Conservation (phyloP, 495 filamentous ascomycete genomes). For the Podospora pseudopauciseta region DNA sequence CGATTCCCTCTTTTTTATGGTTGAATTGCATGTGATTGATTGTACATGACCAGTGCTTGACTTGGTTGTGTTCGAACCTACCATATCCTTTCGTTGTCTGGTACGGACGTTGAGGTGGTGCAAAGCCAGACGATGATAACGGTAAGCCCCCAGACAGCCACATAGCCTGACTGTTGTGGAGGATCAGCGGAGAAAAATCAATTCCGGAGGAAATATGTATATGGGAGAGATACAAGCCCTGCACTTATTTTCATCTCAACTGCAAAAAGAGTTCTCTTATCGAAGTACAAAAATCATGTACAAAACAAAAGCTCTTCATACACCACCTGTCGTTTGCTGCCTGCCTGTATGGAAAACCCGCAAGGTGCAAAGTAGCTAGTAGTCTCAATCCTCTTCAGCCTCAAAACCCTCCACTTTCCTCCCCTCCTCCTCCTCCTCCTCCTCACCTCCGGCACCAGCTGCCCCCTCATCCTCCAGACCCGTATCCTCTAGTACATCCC, state of each 20-base stretch:
- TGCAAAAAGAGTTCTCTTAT: background rate
- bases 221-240: background rate
- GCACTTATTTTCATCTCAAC: background rate
- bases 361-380: background rate
- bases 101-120: background rate
- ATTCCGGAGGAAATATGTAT: no score
- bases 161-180: background rate
- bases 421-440: conserved; percentile 30
- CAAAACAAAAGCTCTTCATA: background rate
- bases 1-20: background rate
- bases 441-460: conserved; percentile 32
- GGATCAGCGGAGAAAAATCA: background rate
- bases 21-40: background rate
- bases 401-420: conserved; percentile 31
- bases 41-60: no score
- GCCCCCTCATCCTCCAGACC: conserved; percentile 23
- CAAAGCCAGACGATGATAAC: background rate
- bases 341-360: background rate
- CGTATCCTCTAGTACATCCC: conserved; percentile 40
- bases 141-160: background rate
- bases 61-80: background rate
- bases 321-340: background rate
- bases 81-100: background rate
- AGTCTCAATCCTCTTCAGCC: conserved; percentile 29
- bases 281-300: background rate